phyloP scores from a whole-genome alignment of 225 moss, liverwort and hornwort species.

The Sphagnum tenellum region DNA sequence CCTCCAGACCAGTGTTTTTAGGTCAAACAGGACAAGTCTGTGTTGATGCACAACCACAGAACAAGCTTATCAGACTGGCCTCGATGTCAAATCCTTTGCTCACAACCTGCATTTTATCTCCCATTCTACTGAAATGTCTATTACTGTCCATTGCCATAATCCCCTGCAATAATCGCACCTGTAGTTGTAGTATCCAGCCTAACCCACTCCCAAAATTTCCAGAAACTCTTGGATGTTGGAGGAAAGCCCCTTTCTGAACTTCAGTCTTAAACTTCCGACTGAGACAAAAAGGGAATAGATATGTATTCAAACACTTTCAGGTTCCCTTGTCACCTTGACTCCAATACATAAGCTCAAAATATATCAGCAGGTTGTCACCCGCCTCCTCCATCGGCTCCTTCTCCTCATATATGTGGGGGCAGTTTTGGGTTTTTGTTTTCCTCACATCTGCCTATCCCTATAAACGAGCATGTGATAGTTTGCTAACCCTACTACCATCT shows the following conservation, averaged over 20 bases:
- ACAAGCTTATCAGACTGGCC: no score
- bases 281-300: no score
- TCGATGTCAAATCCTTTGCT: no score
- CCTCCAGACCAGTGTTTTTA: no score
- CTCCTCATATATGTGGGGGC: no score
- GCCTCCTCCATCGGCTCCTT: neutral
- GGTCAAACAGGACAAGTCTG: no score
- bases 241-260: neutral
- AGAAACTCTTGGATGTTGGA: neutral
- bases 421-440: no score
- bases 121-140: neutral
- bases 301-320: neutral
- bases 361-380: neutral
- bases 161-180: neutral
- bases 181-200: neutral
- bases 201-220: neutral
- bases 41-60: no score
- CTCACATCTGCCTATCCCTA: neutral
- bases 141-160: neutral
- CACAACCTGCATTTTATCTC: no score
- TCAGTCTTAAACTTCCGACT: neutral
- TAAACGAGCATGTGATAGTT: neutral
- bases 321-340: conserved; percentile 4
- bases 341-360: conserved; percentile 1
- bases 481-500: neutral